phyloP scores from a whole-genome alignment of 352 stramenopile species.

The Globisporangium lucens region DNA sequence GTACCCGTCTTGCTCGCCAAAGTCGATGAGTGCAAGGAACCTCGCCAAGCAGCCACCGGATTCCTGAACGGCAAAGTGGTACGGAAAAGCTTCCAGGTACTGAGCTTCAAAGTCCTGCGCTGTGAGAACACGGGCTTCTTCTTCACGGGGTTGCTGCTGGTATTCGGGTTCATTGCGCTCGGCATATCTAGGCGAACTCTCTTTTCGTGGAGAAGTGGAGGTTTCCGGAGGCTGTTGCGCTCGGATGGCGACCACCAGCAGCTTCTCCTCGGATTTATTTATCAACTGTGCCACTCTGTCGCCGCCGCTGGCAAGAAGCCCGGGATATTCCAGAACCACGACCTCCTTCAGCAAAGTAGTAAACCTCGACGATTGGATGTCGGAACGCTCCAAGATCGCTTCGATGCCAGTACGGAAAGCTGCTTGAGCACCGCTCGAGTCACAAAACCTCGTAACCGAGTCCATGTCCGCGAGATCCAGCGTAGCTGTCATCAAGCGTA shows the following conservation, averaged over 20 bases:
- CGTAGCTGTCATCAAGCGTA: neutral
- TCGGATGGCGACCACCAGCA: neutral
- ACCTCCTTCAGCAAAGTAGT: neutral
- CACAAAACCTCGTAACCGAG: neutral
- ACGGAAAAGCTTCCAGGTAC: neutral
- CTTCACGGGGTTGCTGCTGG: neutral
- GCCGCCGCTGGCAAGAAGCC: neutral
- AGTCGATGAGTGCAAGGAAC: neutral
- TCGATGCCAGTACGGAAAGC: neutral
- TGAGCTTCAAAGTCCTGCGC: neutral
- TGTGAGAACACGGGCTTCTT: neutral
- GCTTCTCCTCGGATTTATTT: neutral
- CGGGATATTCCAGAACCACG: neutral
- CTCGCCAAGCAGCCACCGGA: neutral
- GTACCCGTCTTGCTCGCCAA: neutral
- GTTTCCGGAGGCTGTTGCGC: neutral
- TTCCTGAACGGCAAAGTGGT: neutral
- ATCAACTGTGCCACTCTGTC: neutral
- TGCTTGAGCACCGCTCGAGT: neutral
- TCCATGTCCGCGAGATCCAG: neutral
- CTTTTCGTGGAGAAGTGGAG: neutral
- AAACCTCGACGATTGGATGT: neutral
- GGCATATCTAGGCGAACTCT: neutral
- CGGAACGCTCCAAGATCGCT: neutral
- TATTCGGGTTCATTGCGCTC: neutral